Evolutionary conservation across 1,139 yeast genomes (phyloP).

Genomic region (Yueomyces sp.): DNA sequence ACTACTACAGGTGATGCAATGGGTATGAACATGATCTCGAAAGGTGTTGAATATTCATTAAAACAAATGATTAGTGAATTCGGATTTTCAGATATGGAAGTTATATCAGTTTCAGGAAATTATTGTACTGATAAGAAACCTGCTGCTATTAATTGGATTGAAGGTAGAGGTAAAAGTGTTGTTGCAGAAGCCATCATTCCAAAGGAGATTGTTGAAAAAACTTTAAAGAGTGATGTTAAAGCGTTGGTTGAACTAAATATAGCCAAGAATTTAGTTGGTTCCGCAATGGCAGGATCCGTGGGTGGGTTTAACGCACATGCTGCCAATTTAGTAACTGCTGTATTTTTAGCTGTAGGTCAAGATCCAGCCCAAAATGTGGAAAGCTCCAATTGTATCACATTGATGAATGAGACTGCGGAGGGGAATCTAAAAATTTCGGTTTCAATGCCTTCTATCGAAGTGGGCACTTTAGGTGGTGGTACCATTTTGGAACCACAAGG

Average conservation of each 20-base stretch:
- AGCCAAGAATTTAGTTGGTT: constrained; percentile 82
- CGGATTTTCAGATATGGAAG: constrained; percentile 89
- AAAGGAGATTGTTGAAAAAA: constrained; percentile 61
- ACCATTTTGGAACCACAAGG: constrained; percentile 95
- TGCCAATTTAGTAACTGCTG: constrained; percentile 89
- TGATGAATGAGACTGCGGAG: constrained; percentile 60
- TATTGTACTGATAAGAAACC: constrained; percentile 96
- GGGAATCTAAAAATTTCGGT: constrained; percentile 88
- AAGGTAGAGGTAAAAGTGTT: constrained; percentile 96
- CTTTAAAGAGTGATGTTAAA: constrained; percentile 82
- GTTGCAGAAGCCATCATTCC: constrained; percentile 97
- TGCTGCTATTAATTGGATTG: constrained; percentile 98
- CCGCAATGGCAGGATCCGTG: constrained; percentile 96
- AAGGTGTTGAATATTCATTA: constrained; percentile 86
- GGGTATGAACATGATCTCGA: constrained; percentile 99
- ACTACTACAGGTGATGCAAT: constrained; percentile 99
- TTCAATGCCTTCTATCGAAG: constrained; percentile 98
- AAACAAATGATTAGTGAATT: constrained; percentile 75
- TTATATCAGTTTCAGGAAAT: constrained; percentile 90
- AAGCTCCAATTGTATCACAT: constrained; percentile 90
- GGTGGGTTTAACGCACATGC: constrained; percentile 99
- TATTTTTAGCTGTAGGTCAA: constrained; percentile 90
- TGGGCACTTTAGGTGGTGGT: constrained; percentile 99
- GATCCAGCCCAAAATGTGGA: constrained; percentile 99
- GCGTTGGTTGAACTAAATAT: constrained; percentile 85